Percentiles rank a stretch among this genome's conserved stretches.
Conservation (phyloP, 2,329 filamentous ascomycete genomes). For the Ceratocystis ficicola region DNA sequence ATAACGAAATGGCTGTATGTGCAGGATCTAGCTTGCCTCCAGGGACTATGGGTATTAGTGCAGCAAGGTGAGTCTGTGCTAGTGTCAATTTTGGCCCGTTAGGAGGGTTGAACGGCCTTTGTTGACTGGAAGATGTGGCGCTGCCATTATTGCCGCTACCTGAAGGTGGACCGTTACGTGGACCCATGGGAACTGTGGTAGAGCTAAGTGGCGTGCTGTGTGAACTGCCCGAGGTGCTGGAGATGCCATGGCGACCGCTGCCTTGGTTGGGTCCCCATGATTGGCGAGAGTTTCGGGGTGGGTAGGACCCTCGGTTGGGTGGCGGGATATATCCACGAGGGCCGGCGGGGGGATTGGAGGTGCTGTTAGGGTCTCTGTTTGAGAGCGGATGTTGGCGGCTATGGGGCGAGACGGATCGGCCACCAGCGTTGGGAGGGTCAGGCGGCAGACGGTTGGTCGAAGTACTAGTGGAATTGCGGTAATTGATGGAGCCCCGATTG, state of each 20-base stretch:
- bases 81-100: slow-evolving; percentile 34
- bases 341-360: slow-evolving; percentile 40
- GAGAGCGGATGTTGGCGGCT: slow-evolving; percentile 28
- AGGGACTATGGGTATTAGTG: slow-evolving; percentile 40
- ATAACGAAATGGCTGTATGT: slow-evolving; percentile 33
- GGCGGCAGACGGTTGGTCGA: slow-evolving; percentile 28
- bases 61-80: slow-evolving; percentile 41
- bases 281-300: slow-evolving; percentile 36
- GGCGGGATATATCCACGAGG: slow-evolving; percentile 43
- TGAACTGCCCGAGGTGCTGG: slow-evolving; percentile 24
- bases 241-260: slow-evolving; percentile 24
- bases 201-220: slow-evolving; percentile 32
- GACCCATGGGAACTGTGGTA: slow-evolving; percentile 38
- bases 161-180: slow-evolving; percentile 40
- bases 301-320: slow-evolving; percentile 26
- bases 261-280: slow-evolving; percentile 31
- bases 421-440: slow-evolving; percentile 28
- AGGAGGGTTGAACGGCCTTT: slow-evolving; percentile 15
- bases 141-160: slow-evolving; percentile 13
- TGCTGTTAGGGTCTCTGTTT: slow-evolving; percentile 29
- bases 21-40: slow-evolving; percentile 44
- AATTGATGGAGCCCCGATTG: slow-evolving; percentile 24
- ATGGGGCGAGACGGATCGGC: slow-evolving; percentile 25
- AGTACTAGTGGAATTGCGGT: slow-evolving; percentile 30
- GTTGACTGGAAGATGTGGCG: neutral